These are phyloP conservation scores for Porodaedalea pini DNA, from an alignment of 1,284 basidiomycete genomes.

Conservation along the genomic window DNA sequence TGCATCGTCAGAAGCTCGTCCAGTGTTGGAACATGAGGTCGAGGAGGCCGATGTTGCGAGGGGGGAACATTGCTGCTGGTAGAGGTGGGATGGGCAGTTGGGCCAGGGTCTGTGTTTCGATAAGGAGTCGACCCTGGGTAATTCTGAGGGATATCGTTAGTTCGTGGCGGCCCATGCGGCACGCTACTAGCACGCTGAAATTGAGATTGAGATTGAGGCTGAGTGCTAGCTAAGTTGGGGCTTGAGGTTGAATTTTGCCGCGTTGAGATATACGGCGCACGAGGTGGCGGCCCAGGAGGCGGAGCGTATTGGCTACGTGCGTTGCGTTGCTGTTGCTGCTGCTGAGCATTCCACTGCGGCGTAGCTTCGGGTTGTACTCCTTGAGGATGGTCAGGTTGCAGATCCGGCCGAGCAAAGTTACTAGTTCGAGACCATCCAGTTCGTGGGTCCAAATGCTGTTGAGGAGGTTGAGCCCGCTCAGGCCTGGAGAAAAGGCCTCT, in stretches of 20 bases:
- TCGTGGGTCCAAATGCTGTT: conserved; percentile 8
- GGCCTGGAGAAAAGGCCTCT: conserved; percentile 52
- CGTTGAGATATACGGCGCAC: conserved; percentile 15
- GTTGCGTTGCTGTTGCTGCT: conserved; percentile 22
- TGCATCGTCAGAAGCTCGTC: conserved; percentile 64
- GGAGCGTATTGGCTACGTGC: conserved; percentile 18
- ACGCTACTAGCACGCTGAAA: background rate
- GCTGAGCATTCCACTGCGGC: conserved; percentile 8
- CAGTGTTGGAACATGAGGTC: conserved; percentile 44
- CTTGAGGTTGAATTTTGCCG: background rate
- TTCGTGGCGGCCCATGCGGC: conserved; percentile 24
- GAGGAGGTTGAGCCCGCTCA: conserved; percentile 31
- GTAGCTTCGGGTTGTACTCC: conserved; percentile 27
- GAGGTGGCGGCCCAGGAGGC: conserved; percentile 21
- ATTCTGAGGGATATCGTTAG: conserved; percentile 34
- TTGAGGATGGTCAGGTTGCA: conserved; percentile 11
- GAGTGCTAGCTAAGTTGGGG: background rate
- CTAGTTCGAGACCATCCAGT: conserved; percentile 1
- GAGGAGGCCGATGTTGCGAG: conserved; percentile 26
- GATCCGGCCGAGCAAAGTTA: conserved; percentile 18
- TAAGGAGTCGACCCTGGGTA: conserved; percentile 29
- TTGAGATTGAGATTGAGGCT: background rate
- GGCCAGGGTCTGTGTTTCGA: background rate
- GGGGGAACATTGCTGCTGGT: background rate
- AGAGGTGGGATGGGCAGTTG: background rate